Evolutionary conservation across 768 basidiomycete genomes (phyloP).

Genomic region (Trametes punicea): DNA sequence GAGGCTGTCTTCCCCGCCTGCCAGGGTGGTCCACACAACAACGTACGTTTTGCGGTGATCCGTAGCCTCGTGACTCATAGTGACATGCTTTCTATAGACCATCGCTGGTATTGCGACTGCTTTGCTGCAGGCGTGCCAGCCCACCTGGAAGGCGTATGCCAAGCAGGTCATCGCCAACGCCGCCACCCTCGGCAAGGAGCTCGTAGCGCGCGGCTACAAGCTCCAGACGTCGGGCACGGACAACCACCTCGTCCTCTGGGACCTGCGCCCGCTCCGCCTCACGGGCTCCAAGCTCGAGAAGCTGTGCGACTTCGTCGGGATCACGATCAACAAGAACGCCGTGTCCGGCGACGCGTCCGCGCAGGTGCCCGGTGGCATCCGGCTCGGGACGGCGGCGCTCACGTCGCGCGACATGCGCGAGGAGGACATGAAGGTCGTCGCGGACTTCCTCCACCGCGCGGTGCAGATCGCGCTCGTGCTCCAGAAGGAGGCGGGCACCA

Average conservation of each 20-base stretch:
- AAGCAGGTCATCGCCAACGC: constrained; percentile 94
- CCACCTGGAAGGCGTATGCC: constrained; percentile 88
- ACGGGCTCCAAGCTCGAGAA: constrained; percentile 99
- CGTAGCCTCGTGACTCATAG: background rate
- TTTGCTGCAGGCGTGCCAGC: constrained; percentile 86
- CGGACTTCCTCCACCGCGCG: constrained; percentile 87
- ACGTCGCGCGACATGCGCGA: constrained; percentile 94
- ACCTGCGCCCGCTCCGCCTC: constrained; percentile 88
- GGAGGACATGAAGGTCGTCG: constrained; percentile 82
- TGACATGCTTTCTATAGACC: constrained; percentile 46
- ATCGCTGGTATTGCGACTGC: constrained; percentile 95
- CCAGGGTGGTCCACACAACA: constrained; percentile 99
- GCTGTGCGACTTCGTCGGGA: constrained; percentile 93
- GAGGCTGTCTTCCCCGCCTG: constrained; percentile 99
- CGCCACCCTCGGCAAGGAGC: constrained; percentile 64
- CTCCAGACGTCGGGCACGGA: constrained; percentile 97
- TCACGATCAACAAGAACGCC: constrained; percentile 98
- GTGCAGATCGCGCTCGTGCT: constrained; percentile 86
- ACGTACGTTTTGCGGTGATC: constrained; percentile 48
- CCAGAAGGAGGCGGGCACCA: constrained; percentile 93
- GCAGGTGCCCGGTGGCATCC: constrained; percentile 94
- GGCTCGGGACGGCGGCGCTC: constrained; percentile 90
- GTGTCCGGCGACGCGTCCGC: constrained; percentile 96
- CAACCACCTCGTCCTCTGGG: constrained; percentile 98
- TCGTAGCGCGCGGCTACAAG: constrained; percentile 83